These are phyloP conservation scores for Acmispon strigosus DNA, from an alignment of 306 rosid species.

Conservation along the genomic window DNA sequence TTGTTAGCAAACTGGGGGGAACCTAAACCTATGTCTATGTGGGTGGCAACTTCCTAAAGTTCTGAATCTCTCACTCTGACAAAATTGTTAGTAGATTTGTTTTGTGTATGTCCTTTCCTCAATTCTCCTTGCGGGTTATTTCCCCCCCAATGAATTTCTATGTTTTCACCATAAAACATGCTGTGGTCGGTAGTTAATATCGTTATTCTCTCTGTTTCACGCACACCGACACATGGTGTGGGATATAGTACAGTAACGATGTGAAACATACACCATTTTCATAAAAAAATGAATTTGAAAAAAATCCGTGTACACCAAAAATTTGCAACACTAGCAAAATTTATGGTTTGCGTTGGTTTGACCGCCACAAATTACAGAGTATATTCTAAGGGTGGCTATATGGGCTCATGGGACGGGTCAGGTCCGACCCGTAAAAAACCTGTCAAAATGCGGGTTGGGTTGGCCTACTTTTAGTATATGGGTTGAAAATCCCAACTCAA, in stretches of 20 bases:
- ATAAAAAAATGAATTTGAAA: not conserved
- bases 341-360: no score
- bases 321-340: no score
- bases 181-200: constrained; percentile 44
- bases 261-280: not conserved
- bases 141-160: not conserved
- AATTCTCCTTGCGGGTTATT: not conserved
- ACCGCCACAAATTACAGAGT: no score
- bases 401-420: no score
- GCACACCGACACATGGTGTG: not conserved
- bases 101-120: constrained; percentile 17
- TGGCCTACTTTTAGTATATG: no score
- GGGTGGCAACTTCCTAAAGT: constrained; percentile 52
- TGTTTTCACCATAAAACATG: constrained; percentile 5
- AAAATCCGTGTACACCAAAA: no score
- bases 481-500: no score
- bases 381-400: no score
- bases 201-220: constrained; percentile 29
- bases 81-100: not conserved
- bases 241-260: not conserved
- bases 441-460: no score
- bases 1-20: constrained; percentile 37
- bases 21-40: constrained; percentile 27
- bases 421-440: no score
- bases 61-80: not conserved